Evolutionary conservation across 225 moss, liverwort and hornwort genomes (phyloP), one percentile per base, ranked within the genome.

Genomic region (Sphagnum contortum): DNA sequence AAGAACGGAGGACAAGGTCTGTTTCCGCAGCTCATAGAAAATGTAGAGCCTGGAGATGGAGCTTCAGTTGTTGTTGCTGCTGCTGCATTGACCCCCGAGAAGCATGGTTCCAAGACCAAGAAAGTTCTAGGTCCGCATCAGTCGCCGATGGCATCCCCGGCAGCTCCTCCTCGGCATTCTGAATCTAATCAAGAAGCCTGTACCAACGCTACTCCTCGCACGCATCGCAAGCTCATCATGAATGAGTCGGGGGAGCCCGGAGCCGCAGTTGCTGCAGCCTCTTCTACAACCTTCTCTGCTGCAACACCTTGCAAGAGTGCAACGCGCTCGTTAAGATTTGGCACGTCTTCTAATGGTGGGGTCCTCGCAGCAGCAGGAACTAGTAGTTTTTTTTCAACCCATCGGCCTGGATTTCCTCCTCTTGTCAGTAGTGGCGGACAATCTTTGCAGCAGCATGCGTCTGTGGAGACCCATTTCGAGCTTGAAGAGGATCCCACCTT

Each of bases 401-500:
- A 74, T 66, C 82, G 82, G 12, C 74, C 75, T 12, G 49, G 29
- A 29, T 29, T 79, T 1, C 64, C 77, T 0, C 73, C 76, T 13
- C 48, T 75, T 5, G 70, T 74, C n/a, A 76, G 64, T 59, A 70
- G 80, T 53, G 79, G 60, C 73, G 79, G 54, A 69, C 77, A 12
- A 68, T 46, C 29, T 12, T 56, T 49, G 48, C 11, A 65, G 0
- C 72, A 57, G 47, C 52, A 52, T 5, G 7, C 6, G 7, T 9
- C 63, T 3, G 57, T 45, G 49, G 86, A 86, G 70, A 77, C 72
- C n/a, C 80, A 68, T 52, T 87, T 87, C 65, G 57, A 70, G 45
- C 71, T 83, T 50, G 83, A 87, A 59, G 87, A 87, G 67, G 83
- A 83, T 66, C 82, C 76, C 65, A 65, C 75, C 66, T 83, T 87